Base-by-base conservation (phyloP, 345 rosid genomes). In the Geranium brycei region DNA sequence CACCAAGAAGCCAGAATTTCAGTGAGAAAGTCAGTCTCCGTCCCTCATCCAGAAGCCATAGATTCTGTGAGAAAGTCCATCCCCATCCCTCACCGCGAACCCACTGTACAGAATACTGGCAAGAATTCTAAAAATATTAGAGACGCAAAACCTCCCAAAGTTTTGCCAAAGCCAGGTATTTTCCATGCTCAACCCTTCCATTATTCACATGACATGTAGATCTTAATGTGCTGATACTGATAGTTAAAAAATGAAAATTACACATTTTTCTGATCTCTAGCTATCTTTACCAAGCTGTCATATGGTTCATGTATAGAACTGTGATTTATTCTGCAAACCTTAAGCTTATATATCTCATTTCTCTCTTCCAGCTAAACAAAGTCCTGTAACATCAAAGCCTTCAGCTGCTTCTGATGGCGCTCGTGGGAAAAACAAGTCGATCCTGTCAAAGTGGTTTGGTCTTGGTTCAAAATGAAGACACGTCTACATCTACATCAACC, bases 361-460 rank as follows among this genome's bases (percentile, higher is more conserved):
- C 11, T 47, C 53, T 47, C 53, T 47, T 77, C 72, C 79, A 76
- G 83, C 57, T 60, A 83, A 80, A 71, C 81, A 62, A 59, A 68
- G 62, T 40, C 7, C 76, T 66, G 62, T 73, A 32, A 69, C 75
- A 18, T 64, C 69, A 63, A 68, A 66, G 19, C 62, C 60, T 53
- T 10, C 51, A 30, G 61, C 74, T 61, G 30, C 61, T 19, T 60
- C 72, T 13, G 73, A 71, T 65, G 62, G 62, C 17, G 62, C 78
- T 68, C 68, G 74, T 3, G 83, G 84, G 62, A 83, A 86, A 73
- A 84, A 73, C 57, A 78, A 61, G 69, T 80, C 71, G 70, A 83
- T 76, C 77, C 73, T 82, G 15, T 80, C 87, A 62, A 82, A 72
- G 61, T 82, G 82, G 81, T 84, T 82, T 70, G 84, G 84, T 60